Evolutionary conservation across 2,329 filamentous ascomycete species (phyloP).

Genomic region (Hawksworthiomyces lignivorus): DNA sequence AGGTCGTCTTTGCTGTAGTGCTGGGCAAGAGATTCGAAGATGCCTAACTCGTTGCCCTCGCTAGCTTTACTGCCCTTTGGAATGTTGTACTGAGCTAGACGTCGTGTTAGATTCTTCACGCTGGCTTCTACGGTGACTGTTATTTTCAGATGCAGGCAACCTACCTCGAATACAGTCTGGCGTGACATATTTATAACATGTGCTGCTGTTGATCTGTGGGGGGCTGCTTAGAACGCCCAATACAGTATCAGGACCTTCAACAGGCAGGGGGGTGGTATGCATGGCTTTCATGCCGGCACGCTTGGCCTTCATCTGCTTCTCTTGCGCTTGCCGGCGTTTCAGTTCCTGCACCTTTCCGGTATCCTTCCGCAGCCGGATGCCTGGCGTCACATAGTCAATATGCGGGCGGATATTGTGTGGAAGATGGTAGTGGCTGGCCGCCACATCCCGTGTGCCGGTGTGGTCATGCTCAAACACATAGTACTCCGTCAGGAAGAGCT

Average conservation of each 20-base stretch:
- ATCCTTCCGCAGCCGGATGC: constrained; percentile 37
- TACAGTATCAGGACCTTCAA: no score
- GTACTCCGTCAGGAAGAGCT: constrained; percentile 19
- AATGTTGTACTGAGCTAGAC: constrained; percentile 18
- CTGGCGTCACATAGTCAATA: constrained; percentile 50
- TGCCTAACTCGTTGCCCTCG: constrained; percentile 19
- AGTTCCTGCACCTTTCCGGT: constrained; percentile 2
- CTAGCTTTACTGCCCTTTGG: constrained; percentile 15
- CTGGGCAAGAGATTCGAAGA: constrained; percentile 20
- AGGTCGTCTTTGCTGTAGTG: constrained; percentile 22
- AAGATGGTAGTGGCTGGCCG: constrained; percentile 29
- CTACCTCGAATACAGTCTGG: constrained; percentile 14
- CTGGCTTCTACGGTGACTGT: no score
- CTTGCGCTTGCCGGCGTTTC: not conserved
- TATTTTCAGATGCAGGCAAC: not conserved
- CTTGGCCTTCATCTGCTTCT: not conserved
- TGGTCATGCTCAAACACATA: constrained; percentile 18
- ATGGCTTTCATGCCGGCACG: constrained; percentile 3
- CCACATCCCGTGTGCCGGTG: constrained; percentile 17
- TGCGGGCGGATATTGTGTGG: constrained; percentile 38
- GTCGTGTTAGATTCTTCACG: not conserved
- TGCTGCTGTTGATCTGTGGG: constrained; percentile 13
- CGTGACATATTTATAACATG: constrained; percentile 15
- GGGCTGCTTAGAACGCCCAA: not conserved
- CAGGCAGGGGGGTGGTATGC: constrained; percentile 2